Evolutionary conservation across 192 early-diverging fungal genomes (phyloP), one percentile per base, ranked within the genome.

Genomic region (Gamsiella multidivaricata): DNA sequence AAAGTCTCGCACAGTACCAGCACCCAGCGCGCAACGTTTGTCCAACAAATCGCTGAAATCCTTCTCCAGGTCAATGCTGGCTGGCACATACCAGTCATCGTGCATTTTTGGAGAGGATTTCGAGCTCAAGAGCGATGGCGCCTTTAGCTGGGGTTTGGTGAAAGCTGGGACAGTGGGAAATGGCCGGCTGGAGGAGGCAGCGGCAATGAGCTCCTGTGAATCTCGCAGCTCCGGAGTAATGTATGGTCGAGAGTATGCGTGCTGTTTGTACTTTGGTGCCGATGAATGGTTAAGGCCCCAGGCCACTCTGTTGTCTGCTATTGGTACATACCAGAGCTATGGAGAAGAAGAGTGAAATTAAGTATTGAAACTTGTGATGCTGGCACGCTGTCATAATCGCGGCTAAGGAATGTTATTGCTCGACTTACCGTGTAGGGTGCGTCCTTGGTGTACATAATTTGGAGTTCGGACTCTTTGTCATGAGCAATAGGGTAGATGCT

Each of bases 281-380:
- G 25, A 20, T 12, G 42, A 39, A 20, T 46, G 47, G 41, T 34
- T 52, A 31, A 73, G 50, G n/a, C 47, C 62, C 70, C 70, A 73
- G 7, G 70, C 61, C 1, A 73, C 56, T 18, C 55, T 54, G 29
- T 49, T 31, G 5, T 34, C 70, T 3, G 18, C 54, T 1, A 73
- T 31, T 15, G 70, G 70, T 55, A 73, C 25, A 49, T 73, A 73
- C 70, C 70, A 73, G 49, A 73, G 43, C 70, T 73, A 73, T 0
- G 3, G 39, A 59, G 33, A 42, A 45, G 25, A 14, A 33, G 17
- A 56, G 22, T 39, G 37, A 39, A 39, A 39, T 39, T 12, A 39
- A 1, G 18, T 11, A 15, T 42, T 42, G 41, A 42, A 18, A 11
- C 11, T 15, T 15, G 41, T 18, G 41, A 33, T 3, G 18, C 29